Base-by-base conservation (phyloP, 1,284 basidiomycete species). In the Sporisorium sorghi region DNA sequence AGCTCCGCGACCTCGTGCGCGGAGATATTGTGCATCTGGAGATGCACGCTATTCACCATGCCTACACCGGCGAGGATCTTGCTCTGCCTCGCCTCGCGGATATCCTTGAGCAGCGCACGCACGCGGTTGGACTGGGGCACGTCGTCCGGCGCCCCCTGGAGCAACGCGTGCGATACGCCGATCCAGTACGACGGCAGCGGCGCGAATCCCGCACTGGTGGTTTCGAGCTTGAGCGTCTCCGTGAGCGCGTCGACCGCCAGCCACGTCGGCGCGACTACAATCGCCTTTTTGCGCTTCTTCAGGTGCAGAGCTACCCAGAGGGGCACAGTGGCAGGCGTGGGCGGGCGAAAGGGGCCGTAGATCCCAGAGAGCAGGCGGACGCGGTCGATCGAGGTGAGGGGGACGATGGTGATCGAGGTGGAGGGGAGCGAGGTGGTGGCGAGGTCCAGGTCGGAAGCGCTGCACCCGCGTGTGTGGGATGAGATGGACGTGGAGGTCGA, bases 271-370 rank as follows among this genome's bases (percentile, higher is more conserved):
- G 93, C 88, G 6, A 97, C 88, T 46, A 99, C 92, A 74, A 93
- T 89, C 73, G 96, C 98, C 85, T 96, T 96, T 79, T 92, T 91
- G 87, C 97, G 97, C 75, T 91, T 86, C 85, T 98, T 98, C 58
- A 99, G 87, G 78, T 96, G 93, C 7, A 93, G 87, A 0, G 94
- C 96, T 86, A 99, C 91, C 97, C 96, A 99, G 6, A 98, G 87
- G 0, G 97, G 97, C 11, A 98, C 90, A 65, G 88, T 88, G 23
- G 91, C 88, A 83, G 92, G 91, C 46, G 89, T 88, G 12, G 96
- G 94, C 7, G 97, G 96, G 14, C 90, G 87, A 56, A 99, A 90
- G 11, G 97, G 96, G 1, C 97, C 97, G 80, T 94, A 97, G 39
- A 81, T 72, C 11, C 81, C 83, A 12, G 73, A 75, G 23, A 84